Base-by-base conservation (phyloP, 2,329 filamentous ascomycete species). In the Monosporascus ibericus region DNA sequence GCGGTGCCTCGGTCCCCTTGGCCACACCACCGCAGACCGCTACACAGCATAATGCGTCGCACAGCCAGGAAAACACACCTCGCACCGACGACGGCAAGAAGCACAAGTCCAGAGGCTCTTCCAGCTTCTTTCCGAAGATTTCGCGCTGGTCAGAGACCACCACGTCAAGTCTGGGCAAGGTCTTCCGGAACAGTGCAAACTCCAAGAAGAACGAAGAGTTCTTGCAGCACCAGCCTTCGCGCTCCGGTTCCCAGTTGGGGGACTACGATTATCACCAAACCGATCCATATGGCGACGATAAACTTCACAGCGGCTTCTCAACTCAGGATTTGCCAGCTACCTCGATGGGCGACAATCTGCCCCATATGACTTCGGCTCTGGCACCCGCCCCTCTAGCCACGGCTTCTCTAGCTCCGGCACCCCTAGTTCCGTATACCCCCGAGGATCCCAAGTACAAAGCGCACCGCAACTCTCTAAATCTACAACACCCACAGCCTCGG, bases 131-230 rank as follows among this genome's bases (percentile, higher is more conserved):
- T 56, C 91, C 92, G 24, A 96, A 95, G 74, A 92, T 96, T 57
- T 97, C 94, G 6, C 84, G 94, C 44, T 99, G 94, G 94, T 97
- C 92, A 0, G 94, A 95, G 72, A 97, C 92, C 2, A 99, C 94
- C 0, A 82, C 92, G 4, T 96, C 91, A 0, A 95, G 90, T 55
- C 84, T 91, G 44, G 86, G 89, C 44, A 87, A 87, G 60, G 87
- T 86, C 40, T 87, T 92, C 68, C 83, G 87, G 40, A 83, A 81
- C 62, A 89, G 84, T 62, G 77, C 76, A 44, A 76, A 77, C 47
- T 75, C 71, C 22, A 76, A 75, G 65, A 82, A 79, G 62, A 77
- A 80, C 44, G 75, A 75, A 72, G 85, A 70, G 69, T 84, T 72
- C 78, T 79, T 59, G 69, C 81, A 66, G 70, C 79, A 69, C 37